phyloP scores from a whole-genome alignment of 352 stramenopile species.

The Phytophthora citrophthora region DNA sequence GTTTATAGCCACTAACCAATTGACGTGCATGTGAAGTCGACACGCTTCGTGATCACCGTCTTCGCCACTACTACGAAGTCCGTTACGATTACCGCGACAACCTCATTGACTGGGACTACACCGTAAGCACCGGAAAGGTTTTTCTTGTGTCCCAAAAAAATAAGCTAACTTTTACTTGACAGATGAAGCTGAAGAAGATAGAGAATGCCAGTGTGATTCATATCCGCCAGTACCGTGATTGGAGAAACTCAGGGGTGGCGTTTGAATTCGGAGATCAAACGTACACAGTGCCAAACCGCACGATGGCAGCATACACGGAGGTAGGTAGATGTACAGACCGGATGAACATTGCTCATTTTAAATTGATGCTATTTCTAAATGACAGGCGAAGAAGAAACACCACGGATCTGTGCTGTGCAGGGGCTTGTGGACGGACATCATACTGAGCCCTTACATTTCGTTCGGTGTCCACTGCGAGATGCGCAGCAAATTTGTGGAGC shows the following conservation, averaged over 20 bases:
- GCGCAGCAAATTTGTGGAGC: slow-evolving; percentile 74
- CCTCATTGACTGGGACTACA: slow-evolving; percentile 97
- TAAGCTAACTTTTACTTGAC: neutral
- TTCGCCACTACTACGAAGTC: slow-evolving; percentile 92
- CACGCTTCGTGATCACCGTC: slow-evolving; percentile 83
- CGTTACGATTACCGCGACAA: slow-evolving; percentile 94
- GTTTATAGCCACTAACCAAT: neutral
- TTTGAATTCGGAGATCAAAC: slow-evolving; percentile 96
- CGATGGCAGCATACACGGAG: slow-evolving; percentile 90
- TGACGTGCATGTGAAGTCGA: slow-evolving; percentile 46
- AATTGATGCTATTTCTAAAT: neutral
- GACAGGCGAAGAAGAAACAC: slow-evolving; percentile 67
- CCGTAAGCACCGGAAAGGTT: slow-evolving; percentile 31
- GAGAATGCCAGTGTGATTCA: slow-evolving; percentile 93
- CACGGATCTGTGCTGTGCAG: slow-evolving; percentile 82
- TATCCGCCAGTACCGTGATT: slow-evolving; percentile 91
- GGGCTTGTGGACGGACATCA: slow-evolving; percentile 93
- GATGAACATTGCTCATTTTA: no score
- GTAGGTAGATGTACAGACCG: slow-evolving; percentile 24
- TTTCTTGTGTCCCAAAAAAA: no score
- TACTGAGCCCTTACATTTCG: slow-evolving; percentile 90
- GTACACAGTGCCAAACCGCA: slow-evolving; percentile 92
- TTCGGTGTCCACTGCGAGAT: slow-evolving; percentile 89
- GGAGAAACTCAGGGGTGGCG: slow-evolving; percentile 92
- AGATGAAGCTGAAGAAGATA: slow-evolving; percentile 88